Conservation (phyloP, 805 yeast species). For the Cyberlindnera misumaiensis region DNA sequence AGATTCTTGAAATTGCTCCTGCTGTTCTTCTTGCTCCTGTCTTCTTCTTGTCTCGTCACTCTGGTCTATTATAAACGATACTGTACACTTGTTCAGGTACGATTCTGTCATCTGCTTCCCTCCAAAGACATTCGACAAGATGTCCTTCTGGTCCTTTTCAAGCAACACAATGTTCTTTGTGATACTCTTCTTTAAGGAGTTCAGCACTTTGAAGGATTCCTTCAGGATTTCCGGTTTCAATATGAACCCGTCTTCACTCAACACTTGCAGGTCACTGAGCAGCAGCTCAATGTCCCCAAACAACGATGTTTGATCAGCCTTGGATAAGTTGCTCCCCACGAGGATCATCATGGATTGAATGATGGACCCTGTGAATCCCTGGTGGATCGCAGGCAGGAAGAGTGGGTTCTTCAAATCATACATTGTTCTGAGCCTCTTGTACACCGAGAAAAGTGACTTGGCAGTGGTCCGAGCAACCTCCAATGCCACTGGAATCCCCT, state of each 20-base stretch:
- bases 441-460: constrained; percentile 23
- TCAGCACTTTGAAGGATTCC: constrained; percentile 23
- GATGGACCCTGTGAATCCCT: constrained; percentile 27
- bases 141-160: constrained; percentile 24
- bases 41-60: constrained; percentile 4
- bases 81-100: constrained; percentile 24
- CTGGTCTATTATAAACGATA: constrained; percentile 21
- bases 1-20: constrained; percentile 1
- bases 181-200: constrained; percentile 20
- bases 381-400: constrained; percentile 27
- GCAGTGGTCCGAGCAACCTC: constrained; percentile 23
- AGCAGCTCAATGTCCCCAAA: constrained; percentile 22
- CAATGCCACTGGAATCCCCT: constrained; percentile 24
- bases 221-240: constrained; percentile 23
- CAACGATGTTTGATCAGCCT: constrained; percentile 16
- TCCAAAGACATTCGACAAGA: constrained; percentile 27
- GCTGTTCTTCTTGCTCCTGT: constrained; percentile 3
- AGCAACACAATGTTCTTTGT: constrained; percentile 21
- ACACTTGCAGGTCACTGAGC: constrained; percentile 19
- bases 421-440: constrained; percentile 19
- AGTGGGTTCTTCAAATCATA: constrained; percentile 21
- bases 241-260: constrained; percentile 21
- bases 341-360: constrained; percentile 27
- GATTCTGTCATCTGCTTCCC: constrained; percentile 25
- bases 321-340: constrained; percentile 15